Conservation (phyloP, 805 yeast species). For the Metschnikowia henanensis region DNA sequence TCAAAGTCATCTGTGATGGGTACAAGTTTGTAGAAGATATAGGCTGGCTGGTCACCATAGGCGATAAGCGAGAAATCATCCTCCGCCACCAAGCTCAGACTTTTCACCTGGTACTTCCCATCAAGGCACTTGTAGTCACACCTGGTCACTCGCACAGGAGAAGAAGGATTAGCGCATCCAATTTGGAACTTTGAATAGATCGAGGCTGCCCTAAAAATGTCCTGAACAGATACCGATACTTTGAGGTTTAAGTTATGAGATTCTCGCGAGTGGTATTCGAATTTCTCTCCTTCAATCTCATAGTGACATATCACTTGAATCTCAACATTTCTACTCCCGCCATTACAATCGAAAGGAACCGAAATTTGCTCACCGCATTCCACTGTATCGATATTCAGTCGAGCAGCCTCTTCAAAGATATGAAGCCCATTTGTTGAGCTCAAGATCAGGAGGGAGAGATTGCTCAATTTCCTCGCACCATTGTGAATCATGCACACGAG, state of each 20-base stretch:
- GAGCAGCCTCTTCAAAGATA: conserved; percentile 2
- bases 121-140: conserved; percentile 39
- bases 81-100: conserved; percentile 20
- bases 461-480: conserved; percentile 29
- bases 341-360: conserved; percentile 32
- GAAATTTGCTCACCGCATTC: background rate
- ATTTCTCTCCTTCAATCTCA: conserved; percentile 18
- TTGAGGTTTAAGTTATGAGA: conserved; percentile 55
- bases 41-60: conserved; percentile 69
- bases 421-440: conserved; percentile 21
- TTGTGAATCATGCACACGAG: conserved; percentile 26
- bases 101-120: conserved; percentile 25
- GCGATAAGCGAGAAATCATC: conserved; percentile 43
- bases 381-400: background rate
- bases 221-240: conserved; percentile 78
- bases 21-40: conserved; percentile 55
- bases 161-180: conserved; percentile 50
- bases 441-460: conserved; percentile 4
- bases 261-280: conserved; percentile 24
- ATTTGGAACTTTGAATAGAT: conserved; percentile 69
- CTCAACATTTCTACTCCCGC: conserved; percentile 28
- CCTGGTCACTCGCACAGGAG: conserved; percentile 54
- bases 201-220: conserved; percentile 57
- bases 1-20: conserved; percentile 22
- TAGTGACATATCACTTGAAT: conserved; percentile 25